Evolutionary conservation across 345 rosid genomes (phyloP), one percentile per base, ranked within the genome.

Genomic region (Gossypium anomalum): DNA sequence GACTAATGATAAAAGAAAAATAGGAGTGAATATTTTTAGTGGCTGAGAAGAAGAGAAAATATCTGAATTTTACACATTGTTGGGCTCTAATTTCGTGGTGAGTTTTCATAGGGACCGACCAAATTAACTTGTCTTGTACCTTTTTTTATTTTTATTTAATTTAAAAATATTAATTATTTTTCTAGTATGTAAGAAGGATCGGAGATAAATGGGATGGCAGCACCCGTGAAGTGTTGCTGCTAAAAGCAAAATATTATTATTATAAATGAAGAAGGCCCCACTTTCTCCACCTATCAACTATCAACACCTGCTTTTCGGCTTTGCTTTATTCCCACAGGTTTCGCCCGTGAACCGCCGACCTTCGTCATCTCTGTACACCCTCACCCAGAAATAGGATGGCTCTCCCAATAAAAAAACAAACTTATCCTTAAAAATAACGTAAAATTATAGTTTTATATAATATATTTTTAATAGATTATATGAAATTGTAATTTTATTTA

Each of bases 211-310:
- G 5, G 7, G 41, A 34, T 57, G 22, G 62, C 29, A 57, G 62
- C 62, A 43, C 75, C 66, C 75, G 75, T 57, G 75, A 72, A 57
- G 53, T 17, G 38, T 3, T 43, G 6, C 22, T 20, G 61, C 61
- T 13, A 22, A 57, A 57, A 57, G 55, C 12, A 45, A 10, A 45
- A 45, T 45, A 45, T 45, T 45, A 7, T 45, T n/a, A 41, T 66
- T 1, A 0, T 4, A 34, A 15, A 17, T 58, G 34, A 58, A 29
- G 61, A 1, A 59, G 57, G 19, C 53, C 72, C 72, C 29, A 22
- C 19, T 25, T 16, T 9, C 9, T 23, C 15, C 41, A 44, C 51
- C 59, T 8, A 55, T n/a, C 59, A 55, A 1, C 69, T 10, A n/a
- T 41, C 9, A 9, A 1, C 25, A 4, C 34, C 53, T 45, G 34